phyloP scores from a whole-genome alignment of 2,329 filamentous ascomycete genomes.

The Hansfordia pulvinata region DNA sequence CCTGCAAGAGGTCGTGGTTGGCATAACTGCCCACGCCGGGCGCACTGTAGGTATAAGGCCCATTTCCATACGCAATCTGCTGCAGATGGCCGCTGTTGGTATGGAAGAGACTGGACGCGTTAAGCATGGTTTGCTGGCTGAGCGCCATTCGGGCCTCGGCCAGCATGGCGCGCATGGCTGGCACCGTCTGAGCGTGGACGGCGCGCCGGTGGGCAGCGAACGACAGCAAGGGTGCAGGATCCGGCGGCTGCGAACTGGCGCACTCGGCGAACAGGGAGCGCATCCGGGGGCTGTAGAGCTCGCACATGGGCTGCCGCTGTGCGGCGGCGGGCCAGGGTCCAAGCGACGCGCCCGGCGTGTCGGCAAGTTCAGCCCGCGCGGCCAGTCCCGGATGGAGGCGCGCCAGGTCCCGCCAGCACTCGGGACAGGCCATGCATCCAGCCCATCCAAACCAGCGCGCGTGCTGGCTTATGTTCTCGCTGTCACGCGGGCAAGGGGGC shows the following conservation, averaged over 20 bases:
- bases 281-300: slow-evolving; percentile 23
- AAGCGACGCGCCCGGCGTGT: slow-evolving; percentile 7
- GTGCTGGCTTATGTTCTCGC: slow-evolving; percentile 5
- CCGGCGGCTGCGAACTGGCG: slow-evolving; percentile 10
- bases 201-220: slow-evolving; percentile 12
- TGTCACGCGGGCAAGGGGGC: slow-evolving; percentile 12
- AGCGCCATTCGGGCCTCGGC: slow-evolving; percentile 11
- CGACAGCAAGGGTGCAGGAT: slow-evolving; percentile 11
- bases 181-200: slow-evolving; percentile 20
- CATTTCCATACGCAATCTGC: no score
- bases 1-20: no score
- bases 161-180: slow-evolving; percentile 13
- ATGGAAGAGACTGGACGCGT: no score
- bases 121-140: no score
- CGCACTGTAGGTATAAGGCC: no score
- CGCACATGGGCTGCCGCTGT: slow-evolving; percentile 18
- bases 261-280: slow-evolving; percentile 17
- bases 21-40: no score
- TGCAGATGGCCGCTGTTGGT: no score
- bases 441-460: slow-evolving; percentile 22
- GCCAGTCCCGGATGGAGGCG: slow-evolving; percentile 13
- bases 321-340: no score
- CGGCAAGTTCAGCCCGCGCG: slow-evolving; percentile 13
- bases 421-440: slow-evolving; percentile 19
- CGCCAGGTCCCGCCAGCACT: slow-evolving; percentile 21